Evolutionary conservation across 768 basidiomycete species (phyloP).

Genomic region (Lactarius deliciosus): DNA sequence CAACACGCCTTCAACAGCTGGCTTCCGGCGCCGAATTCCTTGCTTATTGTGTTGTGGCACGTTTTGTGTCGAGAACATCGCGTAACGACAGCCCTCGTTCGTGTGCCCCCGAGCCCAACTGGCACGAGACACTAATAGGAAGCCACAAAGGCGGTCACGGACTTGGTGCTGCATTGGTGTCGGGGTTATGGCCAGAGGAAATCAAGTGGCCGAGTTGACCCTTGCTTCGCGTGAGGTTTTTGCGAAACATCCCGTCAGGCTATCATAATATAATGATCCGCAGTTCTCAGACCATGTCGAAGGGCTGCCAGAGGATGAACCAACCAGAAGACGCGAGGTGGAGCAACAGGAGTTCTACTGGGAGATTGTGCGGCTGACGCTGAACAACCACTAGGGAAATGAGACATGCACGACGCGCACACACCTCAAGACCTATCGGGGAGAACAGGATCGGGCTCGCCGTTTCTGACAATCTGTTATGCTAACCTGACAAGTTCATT

Average conservation of each 20-base stretch:
- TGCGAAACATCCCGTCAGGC: slow-evolving; percentile 1
- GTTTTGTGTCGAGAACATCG: background rate
- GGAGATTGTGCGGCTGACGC: slow-evolving; percentile 10
- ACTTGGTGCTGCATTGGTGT: background rate
- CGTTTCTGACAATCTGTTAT: slow-evolving; percentile 10
- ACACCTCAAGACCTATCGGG: background rate
- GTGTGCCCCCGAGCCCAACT: background rate
- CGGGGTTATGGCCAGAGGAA: slow-evolving; percentile 12
- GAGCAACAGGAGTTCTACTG: background rate
- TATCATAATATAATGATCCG: slow-evolving; percentile 12
- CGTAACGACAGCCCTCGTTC: slow-evolving; percentile 9
- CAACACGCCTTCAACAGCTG: slow-evolving; percentile 11
- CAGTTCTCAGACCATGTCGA: background rate
- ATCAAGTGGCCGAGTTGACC: slow-evolving; percentile 1
- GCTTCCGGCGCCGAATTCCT: slow-evolving; percentile 16
- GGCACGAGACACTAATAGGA: background rate
- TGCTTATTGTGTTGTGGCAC: background rate
- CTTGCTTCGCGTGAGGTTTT: slow-evolving; percentile 4
- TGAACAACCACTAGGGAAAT: slow-evolving; percentile 1
- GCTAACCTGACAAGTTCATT: background rate
- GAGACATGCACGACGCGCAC: background rate
- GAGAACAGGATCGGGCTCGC: slow-evolving; percentile 3
- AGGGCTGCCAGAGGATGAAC: background rate
- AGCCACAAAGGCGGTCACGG: background rate
- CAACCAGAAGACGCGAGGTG: slow-evolving; percentile 9